Conservation (phyloP, 2,329 filamentous ascomycete species). For the Fusarium anguioides region DNA sequence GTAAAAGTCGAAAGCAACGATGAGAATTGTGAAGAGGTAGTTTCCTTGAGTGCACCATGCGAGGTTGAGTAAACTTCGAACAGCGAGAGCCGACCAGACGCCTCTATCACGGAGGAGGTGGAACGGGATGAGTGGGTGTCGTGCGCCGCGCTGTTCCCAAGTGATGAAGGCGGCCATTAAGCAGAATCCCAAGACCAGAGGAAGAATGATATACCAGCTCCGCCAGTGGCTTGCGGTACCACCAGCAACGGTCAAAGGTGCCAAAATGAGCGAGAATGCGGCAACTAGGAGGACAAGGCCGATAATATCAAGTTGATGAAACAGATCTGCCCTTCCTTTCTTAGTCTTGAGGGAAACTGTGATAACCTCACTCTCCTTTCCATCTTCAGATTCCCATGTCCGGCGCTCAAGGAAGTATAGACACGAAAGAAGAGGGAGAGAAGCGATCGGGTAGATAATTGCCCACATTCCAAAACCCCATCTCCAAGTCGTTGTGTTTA, state of each 20-base stretch:
- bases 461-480: slow-evolving; percentile 75
- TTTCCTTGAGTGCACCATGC: slow-evolving; percentile 69
- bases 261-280: slow-evolving; percentile 60
- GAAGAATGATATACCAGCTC: slow-evolving; percentile 61
- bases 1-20: slow-evolving; percentile 68
- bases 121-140: slow-evolving; percentile 67
- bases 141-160: slow-evolving; percentile 64
- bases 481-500: slow-evolving; percentile 64
- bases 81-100: slow-evolving; percentile 69
- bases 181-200: slow-evolving; percentile 62
- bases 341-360: not conserved
- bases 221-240: slow-evolving; percentile 61
- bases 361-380: slow-evolving; percentile 4
- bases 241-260: slow-evolving; percentile 66
- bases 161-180: slow-evolving; percentile 61
- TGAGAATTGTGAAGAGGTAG: slow-evolving; percentile 68
- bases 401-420: slow-evolving; percentile 50
- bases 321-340: slow-evolving; percentile 58
- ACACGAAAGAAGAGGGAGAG: slow-evolving; percentile 63
- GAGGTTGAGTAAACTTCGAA: slow-evolving; percentile 62
- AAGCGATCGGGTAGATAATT: slow-evolving; percentile 68
- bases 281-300: slow-evolving; percentile 60
- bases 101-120: slow-evolving; percentile 67
- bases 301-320: slow-evolving; percentile 65
- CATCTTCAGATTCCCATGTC: slow-evolving; percentile 4